Conservation (phyloP, 1,284 basidiomycete genomes). For the Trichosporon coremiiforme region DNA sequence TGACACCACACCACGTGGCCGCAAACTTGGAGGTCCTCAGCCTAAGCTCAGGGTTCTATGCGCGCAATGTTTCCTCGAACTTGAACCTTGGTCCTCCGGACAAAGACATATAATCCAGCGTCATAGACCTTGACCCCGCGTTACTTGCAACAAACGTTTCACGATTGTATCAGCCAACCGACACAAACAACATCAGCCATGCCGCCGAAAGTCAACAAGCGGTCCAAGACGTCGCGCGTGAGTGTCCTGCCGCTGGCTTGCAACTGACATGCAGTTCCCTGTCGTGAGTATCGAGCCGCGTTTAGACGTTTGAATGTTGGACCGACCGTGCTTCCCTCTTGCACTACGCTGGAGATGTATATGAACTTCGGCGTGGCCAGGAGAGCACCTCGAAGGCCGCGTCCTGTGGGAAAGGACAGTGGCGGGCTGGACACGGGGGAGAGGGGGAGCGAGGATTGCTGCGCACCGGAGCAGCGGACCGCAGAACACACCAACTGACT, state of each 20-base stretch:
- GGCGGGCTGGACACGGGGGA: too few relatives aligned
- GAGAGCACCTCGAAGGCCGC: too few relatives aligned
- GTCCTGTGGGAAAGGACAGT: not conserved
- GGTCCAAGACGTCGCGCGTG: slow-evolving; percentile 46
- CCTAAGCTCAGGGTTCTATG: not conserved
- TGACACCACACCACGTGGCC: not conserved
- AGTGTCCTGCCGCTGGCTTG: slow-evolving; percentile 21
- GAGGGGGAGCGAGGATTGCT: too few relatives aligned
- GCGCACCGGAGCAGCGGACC: too few relatives aligned
- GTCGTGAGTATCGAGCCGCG: slow-evolving; percentile 38
- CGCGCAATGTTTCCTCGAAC: slow-evolving; percentile 16
- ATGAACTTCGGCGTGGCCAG: too few relatives aligned
- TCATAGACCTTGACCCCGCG: not conserved
- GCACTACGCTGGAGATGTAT: too few relatives aligned
- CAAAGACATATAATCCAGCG: not conserved
- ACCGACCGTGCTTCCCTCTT: too few relatives aligned
- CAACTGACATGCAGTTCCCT: slow-evolving; percentile 46
- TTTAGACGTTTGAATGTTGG: not conserved
- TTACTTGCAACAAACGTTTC: not conserved
- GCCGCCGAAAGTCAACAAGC: slow-evolving; percentile 38
- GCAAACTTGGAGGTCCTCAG: not conserved
- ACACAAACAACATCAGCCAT: slow-evolving; percentile 21
- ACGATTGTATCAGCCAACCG: not conserved
- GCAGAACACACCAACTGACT: slow-evolving; percentile 18
- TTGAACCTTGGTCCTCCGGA: not conserved